Percentiles rank a stretch among this genome's conserved stretches.
phyloP scores from a whole-genome alignment of 148 eudicot species.

The Heliamphora exappendiculata region DNA sequence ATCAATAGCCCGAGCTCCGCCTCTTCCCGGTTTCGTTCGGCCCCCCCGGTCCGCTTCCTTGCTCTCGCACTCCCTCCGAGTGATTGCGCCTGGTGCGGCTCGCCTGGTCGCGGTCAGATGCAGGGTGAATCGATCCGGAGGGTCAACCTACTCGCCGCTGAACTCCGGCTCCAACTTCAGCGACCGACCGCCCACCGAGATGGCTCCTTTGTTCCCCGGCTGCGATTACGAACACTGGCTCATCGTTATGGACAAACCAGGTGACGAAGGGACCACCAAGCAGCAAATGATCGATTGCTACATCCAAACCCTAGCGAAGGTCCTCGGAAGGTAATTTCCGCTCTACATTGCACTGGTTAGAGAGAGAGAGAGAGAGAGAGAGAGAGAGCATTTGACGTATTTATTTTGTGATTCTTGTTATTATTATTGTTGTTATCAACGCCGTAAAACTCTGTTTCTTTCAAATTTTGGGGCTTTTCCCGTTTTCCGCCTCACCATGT shows the following conservation, averaged over 20 bases:
- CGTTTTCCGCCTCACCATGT: no score
- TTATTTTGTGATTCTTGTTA: no score
- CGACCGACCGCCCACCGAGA: slow-evolving; percentile 73
- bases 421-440: no score
- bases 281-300: slow-evolving; percentile 63
- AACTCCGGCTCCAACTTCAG: slow-evolving; percentile 46
- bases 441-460: no score
- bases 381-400: no score
- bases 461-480: no score
- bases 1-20: slow-evolving; percentile 23
- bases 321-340: slow-evolving; percentile 57
- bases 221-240: slow-evolving; percentile 86
- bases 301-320: slow-evolving; percentile 56
- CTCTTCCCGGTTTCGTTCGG: slow-evolving; percentile 23
- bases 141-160: slow-evolving; percentile 56
- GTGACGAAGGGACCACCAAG: slow-evolving; percentile 55
- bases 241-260: slow-evolving; percentile 75
- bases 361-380: no score
- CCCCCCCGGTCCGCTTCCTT: slow-evolving; percentile 16
- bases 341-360: no score
- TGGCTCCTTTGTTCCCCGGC: slow-evolving; percentile 73
- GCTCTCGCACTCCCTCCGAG: slow-evolving; percentile 29
- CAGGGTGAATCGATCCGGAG: slow-evolving; percentile 47
- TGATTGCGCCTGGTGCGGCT: slow-evolving; percentile 15
- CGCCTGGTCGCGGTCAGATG: slow-evolving; percentile 38